A percentile compares a stretch with the other conserved stretches of the same genome.
Evolutionary conservation across 1,284 basidiomycete species (phyloP).

Genomic region (Trichosporon ovoides): DNA sequence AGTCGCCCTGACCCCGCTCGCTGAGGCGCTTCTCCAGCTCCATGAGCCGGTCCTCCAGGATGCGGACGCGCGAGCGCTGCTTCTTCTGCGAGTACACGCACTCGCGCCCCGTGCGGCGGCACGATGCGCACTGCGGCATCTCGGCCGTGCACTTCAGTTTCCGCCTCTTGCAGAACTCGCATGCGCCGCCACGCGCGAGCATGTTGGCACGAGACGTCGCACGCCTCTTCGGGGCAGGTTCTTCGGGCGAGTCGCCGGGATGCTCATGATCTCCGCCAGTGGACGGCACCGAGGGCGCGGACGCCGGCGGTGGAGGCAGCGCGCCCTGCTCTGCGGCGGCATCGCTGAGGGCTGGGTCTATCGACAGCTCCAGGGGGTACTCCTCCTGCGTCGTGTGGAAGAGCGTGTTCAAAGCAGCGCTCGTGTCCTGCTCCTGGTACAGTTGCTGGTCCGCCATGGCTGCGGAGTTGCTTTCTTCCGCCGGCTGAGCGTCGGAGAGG

Average conservation of each 20-base stretch:
- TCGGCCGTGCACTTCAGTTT: constrained; percentile 47
- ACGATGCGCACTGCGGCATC: constrained; percentile 39
- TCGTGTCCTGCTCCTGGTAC: constrained; percentile 7
- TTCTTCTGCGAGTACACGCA: constrained; percentile 48
- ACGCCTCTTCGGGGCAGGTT: constrained; percentile 28
- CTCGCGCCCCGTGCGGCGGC: constrained; percentile 32
- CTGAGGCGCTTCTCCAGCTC: constrained; percentile 36
- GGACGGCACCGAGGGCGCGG: not conserved
- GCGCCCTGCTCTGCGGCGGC: not conserved
- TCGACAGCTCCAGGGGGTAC: constrained; percentile 13
- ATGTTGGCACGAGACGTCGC: constrained; percentile 41
- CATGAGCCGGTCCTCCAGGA: constrained; percentile 43
- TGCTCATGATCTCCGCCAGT: too few species aligned
- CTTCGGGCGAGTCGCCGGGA: not conserved
- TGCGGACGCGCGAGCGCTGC: constrained; percentile 39
- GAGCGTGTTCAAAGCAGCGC: constrained; percentile 17
- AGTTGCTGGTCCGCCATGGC: not conserved
- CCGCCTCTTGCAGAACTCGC: constrained; percentile 49
- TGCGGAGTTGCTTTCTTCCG: not conserved
- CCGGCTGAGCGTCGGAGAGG: not conserved
- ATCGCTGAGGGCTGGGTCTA: constrained; percentile 3
- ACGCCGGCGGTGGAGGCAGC: not conserved
- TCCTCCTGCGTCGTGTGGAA: constrained; percentile 9
- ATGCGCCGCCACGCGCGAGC: constrained; percentile 45
- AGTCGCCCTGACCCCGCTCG: not conserved